Conservation (phyloP, 1,284 basidiomycete genomes). For the Leccinum angustisporum region DNA sequence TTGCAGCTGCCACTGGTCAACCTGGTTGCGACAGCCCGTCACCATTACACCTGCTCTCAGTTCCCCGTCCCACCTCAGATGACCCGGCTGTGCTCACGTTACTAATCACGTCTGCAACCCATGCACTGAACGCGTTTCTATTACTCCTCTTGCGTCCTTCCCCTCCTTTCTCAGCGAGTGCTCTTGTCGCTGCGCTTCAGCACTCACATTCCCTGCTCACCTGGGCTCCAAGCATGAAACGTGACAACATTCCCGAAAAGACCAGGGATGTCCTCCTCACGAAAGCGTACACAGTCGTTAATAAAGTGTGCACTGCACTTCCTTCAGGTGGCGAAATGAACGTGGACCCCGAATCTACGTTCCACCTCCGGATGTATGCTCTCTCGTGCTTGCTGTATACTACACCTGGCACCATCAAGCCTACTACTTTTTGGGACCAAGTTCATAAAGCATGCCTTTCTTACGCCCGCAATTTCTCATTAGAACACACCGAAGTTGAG, state of each 20-base stretch:
- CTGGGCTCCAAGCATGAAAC: slow-evolving; percentile 50
- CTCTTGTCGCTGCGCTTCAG: slow-evolving; percentile 39
- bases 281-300: slow-evolving; percentile 54
- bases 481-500: slow-evolving; percentile 32
- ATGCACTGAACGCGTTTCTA: slow-evolving; percentile 46
- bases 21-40: slow-evolving; percentile 1
- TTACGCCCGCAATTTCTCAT: slow-evolving; percentile 36
- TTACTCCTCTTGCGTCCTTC: slow-evolving; percentile 27
- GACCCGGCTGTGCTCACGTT: slow-evolving; percentile 50
- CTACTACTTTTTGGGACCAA: slow-evolving; percentile 65
- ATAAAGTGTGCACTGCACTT: slow-evolving; percentile 41
- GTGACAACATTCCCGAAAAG: slow-evolving; percentile 43
- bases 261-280: slow-evolving; percentile 58
- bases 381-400: slow-evolving; percentile 47
- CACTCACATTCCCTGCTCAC: slow-evolving; percentile 44
- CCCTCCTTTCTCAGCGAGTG: slow-evolving; percentile 18
- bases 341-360: slow-evolving; percentile 33
- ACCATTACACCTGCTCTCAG: slow-evolving; percentile 42
- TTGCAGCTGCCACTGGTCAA: slow-evolving; percentile 1
- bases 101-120: slow-evolving; percentile 56
- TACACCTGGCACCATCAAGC: slow-evolving; percentile 42
- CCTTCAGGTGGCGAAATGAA: slow-evolving; percentile 14
- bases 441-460: slow-evolving; percentile 49
- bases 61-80: slow-evolving; percentile 41
- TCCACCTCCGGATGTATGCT: slow-evolving; percentile 50